These are phyloP conservation scores for Trametopsis cervina DNA, from an alignment of 768 basidiomycete genomes.

Conservation along the genomic window DNA sequence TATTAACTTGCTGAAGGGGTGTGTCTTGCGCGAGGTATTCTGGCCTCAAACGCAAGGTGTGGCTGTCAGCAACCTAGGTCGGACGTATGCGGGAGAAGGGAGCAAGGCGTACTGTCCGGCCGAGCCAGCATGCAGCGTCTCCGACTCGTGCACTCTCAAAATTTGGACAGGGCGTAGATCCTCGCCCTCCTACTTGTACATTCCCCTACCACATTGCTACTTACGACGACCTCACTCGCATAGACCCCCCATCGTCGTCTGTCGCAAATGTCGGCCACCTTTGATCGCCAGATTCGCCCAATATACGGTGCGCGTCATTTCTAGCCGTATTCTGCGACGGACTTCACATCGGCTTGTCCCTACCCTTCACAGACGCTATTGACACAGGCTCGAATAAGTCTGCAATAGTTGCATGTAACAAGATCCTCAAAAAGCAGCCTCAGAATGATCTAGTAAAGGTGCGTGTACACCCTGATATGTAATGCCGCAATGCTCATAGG, in stretches of 20 bases:
- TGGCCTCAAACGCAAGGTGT: too few species aligned
- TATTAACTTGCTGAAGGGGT: neutral
- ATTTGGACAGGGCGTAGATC: neutral
- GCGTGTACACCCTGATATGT: neutral
- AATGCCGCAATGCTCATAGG: neutral
- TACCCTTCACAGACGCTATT: slow-evolving; percentile 55
- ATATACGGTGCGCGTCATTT: slow-evolving; percentile 58
- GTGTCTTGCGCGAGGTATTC: neutral
- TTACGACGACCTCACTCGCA: neutral
- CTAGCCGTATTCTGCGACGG: neutral
- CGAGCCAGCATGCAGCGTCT: neutral
- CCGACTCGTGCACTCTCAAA: neutral
- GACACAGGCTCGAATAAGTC: slow-evolving; percentile 85
- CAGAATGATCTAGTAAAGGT: slow-evolving; percentile 70
- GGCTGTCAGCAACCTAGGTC: neutral
- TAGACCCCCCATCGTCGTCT: neutral
- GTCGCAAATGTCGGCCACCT: slow-evolving; percentile 46
- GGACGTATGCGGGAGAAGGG: slow-evolving; percentile 10
- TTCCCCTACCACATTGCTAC: neutral
- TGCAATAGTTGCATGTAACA: slow-evolving; percentile 79
- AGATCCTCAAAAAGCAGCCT: slow-evolving; percentile 81
- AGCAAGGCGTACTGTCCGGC: too few species aligned
- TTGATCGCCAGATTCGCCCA: slow-evolving; percentile 79
- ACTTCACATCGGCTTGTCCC: neutral
- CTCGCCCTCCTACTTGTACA: neutral